These are phyloP conservation scores for Penicillium rolfsii DNA, from an alignment of 2,329 filamentous ascomycete genomes.

Conservation along the genomic window DNA sequence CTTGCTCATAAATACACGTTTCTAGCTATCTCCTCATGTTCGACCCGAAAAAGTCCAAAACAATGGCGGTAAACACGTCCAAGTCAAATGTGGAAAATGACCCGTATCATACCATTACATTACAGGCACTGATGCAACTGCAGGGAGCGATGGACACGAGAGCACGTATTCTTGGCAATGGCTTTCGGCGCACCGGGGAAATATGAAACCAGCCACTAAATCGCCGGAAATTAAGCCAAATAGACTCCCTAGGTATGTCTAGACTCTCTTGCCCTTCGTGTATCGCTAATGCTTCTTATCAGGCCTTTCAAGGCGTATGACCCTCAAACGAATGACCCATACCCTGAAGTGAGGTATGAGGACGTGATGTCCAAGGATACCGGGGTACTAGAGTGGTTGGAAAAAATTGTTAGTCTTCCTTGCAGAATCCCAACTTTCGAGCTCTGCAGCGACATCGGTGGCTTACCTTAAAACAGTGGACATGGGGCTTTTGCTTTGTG, in stretches of 20 bases:
- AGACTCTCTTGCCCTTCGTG: not conserved
- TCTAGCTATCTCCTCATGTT: constrained; percentile 54
- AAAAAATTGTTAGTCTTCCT: constrained; percentile 55
- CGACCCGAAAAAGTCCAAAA: constrained; percentile 37
- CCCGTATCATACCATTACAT: not conserved
- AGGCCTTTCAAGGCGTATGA: constrained; percentile 15
- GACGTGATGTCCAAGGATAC: constrained; percentile 62
- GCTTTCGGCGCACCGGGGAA: constrained; percentile 52
- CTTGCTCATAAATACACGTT: not conserved
- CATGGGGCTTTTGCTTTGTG: constrained; percentile 78
- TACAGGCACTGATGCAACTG: constrained; percentile 15
- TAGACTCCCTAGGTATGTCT: not conserved
- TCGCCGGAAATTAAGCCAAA: not conserved
- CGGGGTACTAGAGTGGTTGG: constrained; percentile 65
- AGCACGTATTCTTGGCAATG: constrained; percentile 70
- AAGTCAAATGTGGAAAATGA: constrained; percentile 55
- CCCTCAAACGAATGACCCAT: constrained; percentile 42
- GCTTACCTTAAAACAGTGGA: constrained; percentile 54
- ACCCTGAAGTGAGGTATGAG: constrained; percentile 64
- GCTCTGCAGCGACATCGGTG: not conserved
- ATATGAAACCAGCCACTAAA: constrained; percentile 28
- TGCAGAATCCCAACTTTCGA: not conserved
- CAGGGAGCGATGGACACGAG: constrained; percentile 70
- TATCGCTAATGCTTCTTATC: not conserved
- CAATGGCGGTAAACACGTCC: constrained; percentile 43